Evolutionary conservation across 495 filamentous ascomycete genomes (phyloP), one percentile per base, ranked within the genome.

Genomic region (Trichocladium antarcticum): DNA sequence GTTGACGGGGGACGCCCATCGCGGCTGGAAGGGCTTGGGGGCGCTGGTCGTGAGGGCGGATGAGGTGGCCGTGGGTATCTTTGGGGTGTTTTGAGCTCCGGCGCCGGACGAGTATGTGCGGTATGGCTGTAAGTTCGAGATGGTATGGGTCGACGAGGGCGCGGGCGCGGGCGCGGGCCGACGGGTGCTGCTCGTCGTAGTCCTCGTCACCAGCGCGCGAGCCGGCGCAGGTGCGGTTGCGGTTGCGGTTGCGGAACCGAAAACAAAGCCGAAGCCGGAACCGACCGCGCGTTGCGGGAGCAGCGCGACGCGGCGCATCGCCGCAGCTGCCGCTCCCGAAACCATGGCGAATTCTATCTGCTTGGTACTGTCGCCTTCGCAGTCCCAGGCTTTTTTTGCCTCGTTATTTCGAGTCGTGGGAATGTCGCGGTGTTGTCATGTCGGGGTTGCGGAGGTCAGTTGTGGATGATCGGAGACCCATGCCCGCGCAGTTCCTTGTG

Each of bases 241-340:
- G n/a, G n/a, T n/a, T n/a, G n/a, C n/a, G n/a, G n/a, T n/a, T 16
- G 22, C 20, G 10, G 28, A 27, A 8, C 24, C 20, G 38, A 24
- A 21, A n/a, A 2, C 47, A 14, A 32, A 6, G 31, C 31, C 31
- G 12, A 32, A 10, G 9, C 31, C 31, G 31, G 12, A 32, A 47
- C 41, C 32, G 39, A 48, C 37, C 29, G 48, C 50, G 50, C 62
- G 58, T 49, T 62, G 62, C 46, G 62, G 62, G 54, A 65, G 60
- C 62, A 67, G 62, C 49, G 50, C 51, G 39, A 55, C 57, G 46
- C 60, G 64, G 47, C 60, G 64, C 45, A 64, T 49, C 16, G 48
- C 53, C 53, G 43, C 35, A 17, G 53, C 45, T 50, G 60, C 61
- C 39, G 56, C 62, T 54, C 64, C 64, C 60, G 62, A 50, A 57